These are phyloP conservation scores for Sodiomyces alkalinus DNA, from an alignment of 2,329 filamentous ascomycete genomes.

Conservation along the genomic window DNA sequence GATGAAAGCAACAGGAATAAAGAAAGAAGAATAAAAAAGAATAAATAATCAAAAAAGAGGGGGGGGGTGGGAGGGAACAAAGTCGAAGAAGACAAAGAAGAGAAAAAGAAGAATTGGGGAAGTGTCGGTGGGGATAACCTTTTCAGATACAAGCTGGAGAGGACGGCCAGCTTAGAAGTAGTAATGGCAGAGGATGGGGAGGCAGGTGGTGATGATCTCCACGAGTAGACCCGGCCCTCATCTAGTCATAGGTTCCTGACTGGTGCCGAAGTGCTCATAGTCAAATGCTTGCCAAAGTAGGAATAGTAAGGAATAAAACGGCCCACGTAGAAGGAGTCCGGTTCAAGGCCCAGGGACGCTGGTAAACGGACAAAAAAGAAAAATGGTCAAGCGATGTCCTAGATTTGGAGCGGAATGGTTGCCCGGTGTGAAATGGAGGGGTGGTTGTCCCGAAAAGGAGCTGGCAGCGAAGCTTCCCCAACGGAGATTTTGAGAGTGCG, in stretches of 20 bases:
- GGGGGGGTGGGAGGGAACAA: constrained; percentile 3
- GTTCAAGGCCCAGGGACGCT: constrained; percentile 1
- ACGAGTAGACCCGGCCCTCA: constrained; percentile 25
- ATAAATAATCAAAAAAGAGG: constrained; percentile 2
- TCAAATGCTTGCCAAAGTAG: constrained; percentile 11
- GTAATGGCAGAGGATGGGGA: constrained; percentile 18
- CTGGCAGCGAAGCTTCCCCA: no score
- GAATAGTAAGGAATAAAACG: constrained; percentile 7
- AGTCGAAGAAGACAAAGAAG: constrained; percentile 4
- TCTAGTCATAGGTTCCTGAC: constrained; percentile 22
- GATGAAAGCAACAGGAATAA: constrained; percentile 3
- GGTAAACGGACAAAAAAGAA: no score
- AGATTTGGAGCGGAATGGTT: no score
- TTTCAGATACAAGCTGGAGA: constrained; percentile 22
- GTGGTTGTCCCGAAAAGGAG: no score
- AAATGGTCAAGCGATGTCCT: no score
- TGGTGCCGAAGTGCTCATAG: constrained; percentile 6
- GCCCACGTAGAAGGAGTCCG: not conserved
- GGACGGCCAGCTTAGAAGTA: constrained; percentile 18
- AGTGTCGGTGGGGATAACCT: constrained; percentile 18
- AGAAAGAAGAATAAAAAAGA: no score
- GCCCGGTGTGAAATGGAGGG: no score
- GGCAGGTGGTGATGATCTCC: constrained; percentile 24
- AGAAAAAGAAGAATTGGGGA: constrained; percentile 5
- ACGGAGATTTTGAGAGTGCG: no score